Evolutionary conservation across 208 protist species (phyloP).

Genomic region (Acanthamoeba lenticulata): DNA sequence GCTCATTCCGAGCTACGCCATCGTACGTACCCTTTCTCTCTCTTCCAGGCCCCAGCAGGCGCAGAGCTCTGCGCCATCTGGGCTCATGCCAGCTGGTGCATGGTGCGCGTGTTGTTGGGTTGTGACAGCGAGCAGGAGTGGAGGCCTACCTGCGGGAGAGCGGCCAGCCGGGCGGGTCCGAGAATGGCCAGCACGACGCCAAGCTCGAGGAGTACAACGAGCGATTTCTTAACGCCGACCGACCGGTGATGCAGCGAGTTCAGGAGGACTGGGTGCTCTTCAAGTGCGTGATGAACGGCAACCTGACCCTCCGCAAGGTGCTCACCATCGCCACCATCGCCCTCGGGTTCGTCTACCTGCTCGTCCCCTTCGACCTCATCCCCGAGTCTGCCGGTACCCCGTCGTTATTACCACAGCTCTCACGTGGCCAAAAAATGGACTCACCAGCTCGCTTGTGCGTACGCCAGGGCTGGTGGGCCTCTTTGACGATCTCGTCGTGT

Average conservation of each 20-base stretch:
- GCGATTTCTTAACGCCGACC: background rate
- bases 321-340: background rate
- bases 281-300: slow-evolving; percentile 2
- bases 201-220: slow-evolving; percentile 8
- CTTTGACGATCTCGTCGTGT: background rate
- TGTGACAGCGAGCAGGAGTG: background rate
- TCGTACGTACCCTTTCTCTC: background rate
- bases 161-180: background rate
- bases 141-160: background rate
- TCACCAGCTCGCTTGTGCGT: too few species aligned
- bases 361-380: slow-evolving; percentile 30
- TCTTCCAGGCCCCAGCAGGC: background rate
- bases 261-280: slow-evolving; percentile 56
- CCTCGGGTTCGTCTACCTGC: background rate
- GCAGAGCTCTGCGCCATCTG: background rate
- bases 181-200: background rate
- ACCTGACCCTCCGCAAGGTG: background rate
- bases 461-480: background rate
- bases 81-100: too few species aligned
- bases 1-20: slow-evolving; percentile 44
- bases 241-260: background rate
- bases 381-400: slow-evolving; percentile 19
- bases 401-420: too few species aligned
- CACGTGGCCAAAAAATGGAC: too few species aligned
- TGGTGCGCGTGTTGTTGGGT: background rate